phyloP scores from a whole-genome alignment of 352 stramenopile species.

The Pythium sukuiense region DNA sequence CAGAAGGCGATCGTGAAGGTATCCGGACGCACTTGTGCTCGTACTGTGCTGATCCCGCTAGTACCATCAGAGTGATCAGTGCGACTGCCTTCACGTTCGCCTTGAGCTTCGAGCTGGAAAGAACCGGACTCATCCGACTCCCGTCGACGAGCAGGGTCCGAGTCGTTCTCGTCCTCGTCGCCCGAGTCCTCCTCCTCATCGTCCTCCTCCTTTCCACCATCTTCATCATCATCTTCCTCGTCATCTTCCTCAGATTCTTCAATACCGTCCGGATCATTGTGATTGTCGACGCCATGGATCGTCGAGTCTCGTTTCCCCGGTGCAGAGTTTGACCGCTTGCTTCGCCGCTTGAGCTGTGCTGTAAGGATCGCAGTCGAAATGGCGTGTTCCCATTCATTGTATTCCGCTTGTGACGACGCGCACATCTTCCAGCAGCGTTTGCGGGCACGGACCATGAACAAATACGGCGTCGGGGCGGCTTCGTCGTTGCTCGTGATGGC shows the following conservation, averaged over 20 bases:
- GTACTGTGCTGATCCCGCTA: neutral
- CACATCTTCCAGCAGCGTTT: constrained; percentile 77
- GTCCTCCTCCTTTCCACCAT: constrained; percentile 35
- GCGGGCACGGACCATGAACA: constrained; percentile 65
- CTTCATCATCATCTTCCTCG: constrained; percentile 12
- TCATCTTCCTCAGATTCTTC: constrained; percentile 18
- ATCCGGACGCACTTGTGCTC: neutral
- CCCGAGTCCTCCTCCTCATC: constrained; percentile 38
- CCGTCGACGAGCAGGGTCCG: neutral
- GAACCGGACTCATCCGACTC: neutral
- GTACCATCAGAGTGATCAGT: too few relatives aligned
- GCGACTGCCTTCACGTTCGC: neutral
- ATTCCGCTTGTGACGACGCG: constrained; percentile 47
- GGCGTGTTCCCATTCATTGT: constrained; percentile 72
- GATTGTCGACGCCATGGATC: neutral
- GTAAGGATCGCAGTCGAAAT: constrained; percentile 70
- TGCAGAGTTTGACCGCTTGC: neutral
- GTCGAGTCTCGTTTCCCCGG: neutral
- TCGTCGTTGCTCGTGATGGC: constrained; percentile 67
- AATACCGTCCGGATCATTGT: constrained; percentile 1
- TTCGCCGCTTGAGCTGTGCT: constrained; percentile 49
- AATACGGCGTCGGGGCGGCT: constrained; percentile 58
- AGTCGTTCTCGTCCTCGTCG: constrained; percentile 24
- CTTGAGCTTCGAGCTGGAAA: neutral
- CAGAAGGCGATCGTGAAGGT: neutral